Base-by-base conservation (phyloP, 345 rosid species). In the Salix udensis region DNA sequence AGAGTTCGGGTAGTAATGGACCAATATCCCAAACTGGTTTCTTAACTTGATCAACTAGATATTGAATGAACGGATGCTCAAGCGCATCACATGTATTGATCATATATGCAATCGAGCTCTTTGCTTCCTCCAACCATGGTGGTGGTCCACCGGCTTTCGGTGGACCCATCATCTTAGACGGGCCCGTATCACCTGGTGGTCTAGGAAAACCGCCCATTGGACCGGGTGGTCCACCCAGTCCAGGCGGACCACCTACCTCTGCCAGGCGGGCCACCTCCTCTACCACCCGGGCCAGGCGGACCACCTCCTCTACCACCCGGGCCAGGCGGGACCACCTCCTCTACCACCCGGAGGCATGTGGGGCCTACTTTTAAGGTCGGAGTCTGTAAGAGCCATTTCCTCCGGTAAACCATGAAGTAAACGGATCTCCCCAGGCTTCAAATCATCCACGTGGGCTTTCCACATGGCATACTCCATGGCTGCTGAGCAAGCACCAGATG, bases 11-110 rank as follows among this genome's bases (percentile, higher is more conserved):
- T 4, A 88, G 58, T 3, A 88, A 73, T 3, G 90, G 90, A 2
- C 88, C 90, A 2, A 85, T 80, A 12, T 84, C 86, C 85, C 87
- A 86, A 5, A 81, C 85, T 4, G 87, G 88, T 67, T 82, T 88
- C 2, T n/a, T 74, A 13, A 76, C n/a, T 34, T 77, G 80, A 10
- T 61, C 46, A 1, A 70, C 64, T 1, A 85, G 7, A 62, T 84
- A 88, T 2, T 76, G 70, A 9, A 88, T 15, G 65, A 82, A 88
- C 0, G 80, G 71, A 18, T 77, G 68, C 68, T 88, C 88, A 2
- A 88, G 76, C 26, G 82, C 85, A 44, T 81, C 80, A 48, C 87
- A 82, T 7, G 90, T 85, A 80, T 86, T 82, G 67, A 81, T 37
- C 74, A 87, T 72, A 65, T 82, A 66, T 5, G 80, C 85, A 28